Conservation (phyloP, 371 early-diverging fungal species). For the Sporodiniella umbellata region DNA sequence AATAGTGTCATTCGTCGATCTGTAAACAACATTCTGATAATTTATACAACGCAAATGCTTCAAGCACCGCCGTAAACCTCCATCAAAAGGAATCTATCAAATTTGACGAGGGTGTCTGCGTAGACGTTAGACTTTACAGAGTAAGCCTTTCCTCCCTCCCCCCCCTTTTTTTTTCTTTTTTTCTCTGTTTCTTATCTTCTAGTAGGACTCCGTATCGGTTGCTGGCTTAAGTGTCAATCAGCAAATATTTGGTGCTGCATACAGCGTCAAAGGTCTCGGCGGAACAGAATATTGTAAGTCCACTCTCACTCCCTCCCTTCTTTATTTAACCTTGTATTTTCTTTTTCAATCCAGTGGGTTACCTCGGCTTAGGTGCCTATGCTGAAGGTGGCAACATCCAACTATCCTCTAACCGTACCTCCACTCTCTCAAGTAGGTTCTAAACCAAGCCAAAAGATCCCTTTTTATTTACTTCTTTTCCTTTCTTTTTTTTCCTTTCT, state of each 20-base stretch:
- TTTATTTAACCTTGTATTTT: neutral
- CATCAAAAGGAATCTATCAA: slow-evolving; percentile 35
- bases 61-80: slow-evolving; percentile 34
- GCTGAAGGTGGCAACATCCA: slow-evolving; percentile 33
- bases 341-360: slow-evolving; percentile 25
- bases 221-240: slow-evolving; percentile 35
- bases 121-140: slow-evolving; percentile 38
- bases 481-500: neutral
- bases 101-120: slow-evolving; percentile 37
- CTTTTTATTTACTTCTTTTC: neutral
- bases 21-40: slow-evolving; percentile 24
- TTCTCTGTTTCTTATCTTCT: neutral
- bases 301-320: neutral
- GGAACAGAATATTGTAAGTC: slow-evolving; percentile 37
- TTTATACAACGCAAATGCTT: slow-evolving; percentile 28
- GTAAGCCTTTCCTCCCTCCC: slow-evolving; percentile 16
- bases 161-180: neutral
- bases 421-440: slow-evolving; percentile 15
- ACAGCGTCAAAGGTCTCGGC: slow-evolving; percentile 36
- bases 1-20: slow-evolving; percentile 35
- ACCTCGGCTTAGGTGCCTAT: slow-evolving; percentile 40
- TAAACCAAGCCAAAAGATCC: neutral
- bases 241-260: slow-evolving; percentile 40
- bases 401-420: slow-evolving; percentile 20
- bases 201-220: slow-evolving; percentile 38